Evolutionary conservation across 192 early-diverging fungal genomes (phyloP), one percentile per base, ranked within the genome.

Genomic region (Cladochytrium replicatum): DNA sequence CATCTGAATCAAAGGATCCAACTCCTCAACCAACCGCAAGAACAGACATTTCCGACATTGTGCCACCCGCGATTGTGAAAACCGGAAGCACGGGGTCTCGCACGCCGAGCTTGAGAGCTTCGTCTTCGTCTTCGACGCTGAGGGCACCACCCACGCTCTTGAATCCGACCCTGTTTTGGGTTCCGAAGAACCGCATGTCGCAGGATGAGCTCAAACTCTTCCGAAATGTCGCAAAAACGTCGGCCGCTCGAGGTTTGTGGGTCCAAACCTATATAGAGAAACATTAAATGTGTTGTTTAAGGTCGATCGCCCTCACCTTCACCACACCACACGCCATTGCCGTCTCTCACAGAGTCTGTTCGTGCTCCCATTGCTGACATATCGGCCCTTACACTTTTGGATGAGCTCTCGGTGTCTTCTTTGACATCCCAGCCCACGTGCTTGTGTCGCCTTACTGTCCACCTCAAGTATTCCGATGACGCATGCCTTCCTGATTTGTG

Each of bases 401-500:
- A 21, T 29, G 8, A 8, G 19, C 43, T 15, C 7, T 43, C 22
- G 15, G 6, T 43, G 39, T 9, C 27, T 29, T 43, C 46, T 34
- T 4, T 25, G 39, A 1, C 32, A 38, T 47, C n/a, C 48, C 57
- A n/a, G 32, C 26, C 22, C 48, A 43, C 26, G 44, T 44, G 3
- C n/a, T 44, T 17, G 30, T 32, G 9, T 22, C 3, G 34, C 11
- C 37, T 24, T 5, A 21, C 5, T 11, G 4, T 57, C 37, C 43
- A 39, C 30, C 7, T 8, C 38, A 52, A 8, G 26, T 52, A 3
- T 57, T 42, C n/a, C 19, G 54, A 32, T 24, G 55, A 49, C 13
- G 50, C 43, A 2, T 25, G 48, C 30, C 24, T 64, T 41, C 61
- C 67, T 15, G 53, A 63, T 22, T 40, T 69, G 15, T 55, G 58